A percentile compares a stretch with the other conserved stretches of the same genome.
phyloP scores from a whole-genome alignment of 2,329 filamentous ascomycete species.

The Aureobasidium melanogenum region DNA sequence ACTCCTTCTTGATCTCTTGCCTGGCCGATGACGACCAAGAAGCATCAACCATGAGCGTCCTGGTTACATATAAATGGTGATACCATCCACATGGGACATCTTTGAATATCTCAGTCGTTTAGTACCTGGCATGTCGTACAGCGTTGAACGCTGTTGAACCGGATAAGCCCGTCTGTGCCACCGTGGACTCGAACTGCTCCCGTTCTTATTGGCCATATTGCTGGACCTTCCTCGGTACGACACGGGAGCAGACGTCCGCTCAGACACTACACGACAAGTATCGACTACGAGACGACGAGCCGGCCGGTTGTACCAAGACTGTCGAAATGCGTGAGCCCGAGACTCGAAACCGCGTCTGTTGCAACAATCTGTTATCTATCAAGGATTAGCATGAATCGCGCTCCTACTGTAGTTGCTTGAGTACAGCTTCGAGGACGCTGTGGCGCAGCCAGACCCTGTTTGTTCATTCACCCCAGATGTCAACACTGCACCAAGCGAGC shows the following conservation, averaged over 20 bases:
- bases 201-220: not conserved
- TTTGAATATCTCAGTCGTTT: not conserved
- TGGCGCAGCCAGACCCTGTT: not conserved
- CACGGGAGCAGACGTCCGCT: not conserved
- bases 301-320: not conserved
- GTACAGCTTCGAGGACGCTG: not conserved
- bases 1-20: not conserved
- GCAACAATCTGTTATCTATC: not conserved
- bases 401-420: not conserved
- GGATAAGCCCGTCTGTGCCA: conserved; percentile 2
- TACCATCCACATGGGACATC: not conserved
- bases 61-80: not conserved
- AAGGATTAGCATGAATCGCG: not conserved
- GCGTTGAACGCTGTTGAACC: conserved; percentile 1
- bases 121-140: not conserved
- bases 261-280: not conserved
- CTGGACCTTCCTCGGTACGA: not conserved
- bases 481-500: too few species aligned
- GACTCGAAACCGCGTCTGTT: not conserved
- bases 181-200: not conserved
- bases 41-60: not conserved
- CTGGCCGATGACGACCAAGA: not conserved
- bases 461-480: too few species aligned
- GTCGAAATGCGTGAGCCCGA: not conserved
- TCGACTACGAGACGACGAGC: not conserved